These are phyloP conservation scores for Dryas integrifolia DNA, from an alignment of 331 rosid species.

Conservation along the genomic window DNA sequence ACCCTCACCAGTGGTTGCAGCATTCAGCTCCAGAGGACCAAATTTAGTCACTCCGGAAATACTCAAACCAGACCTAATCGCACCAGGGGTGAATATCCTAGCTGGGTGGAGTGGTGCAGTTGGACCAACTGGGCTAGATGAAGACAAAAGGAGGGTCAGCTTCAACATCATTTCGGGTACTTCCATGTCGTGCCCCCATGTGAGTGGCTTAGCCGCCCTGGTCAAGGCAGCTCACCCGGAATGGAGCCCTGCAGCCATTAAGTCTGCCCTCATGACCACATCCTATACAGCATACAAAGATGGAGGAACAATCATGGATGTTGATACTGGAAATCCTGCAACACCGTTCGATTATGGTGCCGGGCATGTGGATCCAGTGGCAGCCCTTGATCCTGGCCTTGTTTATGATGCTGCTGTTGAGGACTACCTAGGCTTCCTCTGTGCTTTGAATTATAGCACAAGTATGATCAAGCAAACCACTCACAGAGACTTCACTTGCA, in stretches of 20 bases:
- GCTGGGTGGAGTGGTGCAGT: conserved; percentile 82
- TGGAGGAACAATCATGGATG: conserved; percentile 55
- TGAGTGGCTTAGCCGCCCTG: conserved; percentile 81
- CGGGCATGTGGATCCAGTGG: conserved; percentile 78
- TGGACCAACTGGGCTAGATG: conserved; percentile 56
- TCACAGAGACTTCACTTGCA: conserved; percentile 48
- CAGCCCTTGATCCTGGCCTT: conserved; percentile 91
- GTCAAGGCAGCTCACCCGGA: conserved; percentile 67
- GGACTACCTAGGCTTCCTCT: conserved; percentile 74
- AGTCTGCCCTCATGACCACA: conserved; percentile 94
- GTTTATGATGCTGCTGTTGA: conserved; percentile 52
- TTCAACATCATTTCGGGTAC: conserved; percentile 84
- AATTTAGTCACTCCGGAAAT: conserved; percentile 58
- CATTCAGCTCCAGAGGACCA: conserved; percentile 95
- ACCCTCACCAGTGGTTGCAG: conserved; percentile 84
- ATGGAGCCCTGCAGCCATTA: conserved; percentile 88
- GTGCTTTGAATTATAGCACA: conserved; percentile 71
- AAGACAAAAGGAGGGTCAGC: conserved; percentile 53
- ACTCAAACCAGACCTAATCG: conserved; percentile 91
- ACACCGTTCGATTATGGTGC: conserved; percentile 86
- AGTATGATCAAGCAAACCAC: conserved; percentile 46
- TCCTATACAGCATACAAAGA: conserved; percentile 58
- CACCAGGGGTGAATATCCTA: conserved; percentile 87
- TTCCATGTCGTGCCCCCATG: conserved; percentile 97
- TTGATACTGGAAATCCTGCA: conserved; percentile 54